Evolutionary conservation across 108 stramenopile genomes (phyloP).

Genomic region (Cyclotella kingstonii): DNA sequence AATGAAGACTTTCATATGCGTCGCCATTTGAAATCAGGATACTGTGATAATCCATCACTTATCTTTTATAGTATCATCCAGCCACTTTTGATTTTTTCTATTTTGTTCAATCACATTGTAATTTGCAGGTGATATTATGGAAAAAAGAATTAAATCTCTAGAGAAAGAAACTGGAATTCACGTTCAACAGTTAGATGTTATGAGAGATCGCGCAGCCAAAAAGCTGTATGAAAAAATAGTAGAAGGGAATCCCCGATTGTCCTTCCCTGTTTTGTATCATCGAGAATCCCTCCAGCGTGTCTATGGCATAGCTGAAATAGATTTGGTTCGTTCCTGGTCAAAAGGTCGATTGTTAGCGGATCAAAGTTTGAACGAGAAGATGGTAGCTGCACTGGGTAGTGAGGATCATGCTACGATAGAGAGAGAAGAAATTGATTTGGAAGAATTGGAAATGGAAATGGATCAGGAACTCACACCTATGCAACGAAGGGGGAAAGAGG

Average conservation of each 20-base stretch:
- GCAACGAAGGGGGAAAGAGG: conserved; percentile 72
- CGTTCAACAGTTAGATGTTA: conserved; percentile 69
- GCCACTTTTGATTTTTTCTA: neutral
- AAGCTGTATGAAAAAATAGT: conserved; percentile 52
- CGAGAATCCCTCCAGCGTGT: conserved; percentile 68
- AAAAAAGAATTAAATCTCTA: conserved; percentile 52
- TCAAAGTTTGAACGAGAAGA: conserved; percentile 23
- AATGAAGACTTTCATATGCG: neutral
- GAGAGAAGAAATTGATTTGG: conserved; percentile 58
- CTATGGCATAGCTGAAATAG: conserved; percentile 33
- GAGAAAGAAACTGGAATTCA: conserved; percentile 60
- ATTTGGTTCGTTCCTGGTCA: conserved; percentile 69
- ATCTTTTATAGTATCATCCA: neutral
- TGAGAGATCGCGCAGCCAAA: conserved; percentile 49
- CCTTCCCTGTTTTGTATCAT: conserved; percentile 70
- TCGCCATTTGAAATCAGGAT: neutral
- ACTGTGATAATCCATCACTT: neutral
- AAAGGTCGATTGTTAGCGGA: conserved; percentile 62
- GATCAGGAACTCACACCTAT: conserved; percentile 54
- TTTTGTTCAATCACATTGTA: neutral
- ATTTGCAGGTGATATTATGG: conserved; percentile 56
- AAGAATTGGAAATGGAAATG: conserved; percentile 67
- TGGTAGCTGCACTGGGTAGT: conserved; percentile 16
- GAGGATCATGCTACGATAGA: conserved; percentile 32
- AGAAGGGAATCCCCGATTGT: conserved; percentile 32